phyloP scores from a whole-genome alignment of 1,139 yeast genomes.

The Spathaspora sp. region DNA sequence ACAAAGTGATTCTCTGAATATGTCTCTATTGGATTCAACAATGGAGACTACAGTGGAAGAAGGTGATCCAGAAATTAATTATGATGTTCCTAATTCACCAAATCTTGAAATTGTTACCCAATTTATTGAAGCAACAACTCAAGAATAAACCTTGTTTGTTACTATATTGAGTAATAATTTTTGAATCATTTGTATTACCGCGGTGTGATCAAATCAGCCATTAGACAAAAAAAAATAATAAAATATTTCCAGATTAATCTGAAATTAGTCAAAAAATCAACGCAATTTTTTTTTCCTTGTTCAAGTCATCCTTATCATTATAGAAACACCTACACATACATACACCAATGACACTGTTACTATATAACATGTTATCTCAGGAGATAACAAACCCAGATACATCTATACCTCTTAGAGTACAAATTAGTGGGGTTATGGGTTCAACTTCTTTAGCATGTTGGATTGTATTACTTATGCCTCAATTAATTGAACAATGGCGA shows the following conservation, averaged over 20 bases:
- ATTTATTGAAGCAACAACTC: background rate
- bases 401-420: slow-evolving; percentile 5
- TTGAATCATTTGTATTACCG: background rate
- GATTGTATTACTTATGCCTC: slow-evolving; percentile 80
- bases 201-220: background rate
- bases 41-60: background rate
- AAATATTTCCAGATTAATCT: background rate
- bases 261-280: background rate
- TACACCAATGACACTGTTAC: background rate
- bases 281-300: background rate
- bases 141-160: background rate
- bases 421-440: slow-evolving; percentile 61
- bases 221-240: background rate
- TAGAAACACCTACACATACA: background rate
- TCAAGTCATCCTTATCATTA: background rate
- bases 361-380: background rate
- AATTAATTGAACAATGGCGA: slow-evolving; percentile 79
- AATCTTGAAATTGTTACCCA: background rate
- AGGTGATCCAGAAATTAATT: background rate
- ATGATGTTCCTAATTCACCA: background rate
- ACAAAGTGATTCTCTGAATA: background rate
- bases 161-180: background rate
- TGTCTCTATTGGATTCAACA: background rate
- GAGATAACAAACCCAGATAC: background rate
- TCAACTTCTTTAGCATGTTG: slow-evolving; percentile 72